phyloP scores from a whole-genome alignment of 2,329 filamentous ascomycete species.

The Ophiostoma populinum region DNA sequence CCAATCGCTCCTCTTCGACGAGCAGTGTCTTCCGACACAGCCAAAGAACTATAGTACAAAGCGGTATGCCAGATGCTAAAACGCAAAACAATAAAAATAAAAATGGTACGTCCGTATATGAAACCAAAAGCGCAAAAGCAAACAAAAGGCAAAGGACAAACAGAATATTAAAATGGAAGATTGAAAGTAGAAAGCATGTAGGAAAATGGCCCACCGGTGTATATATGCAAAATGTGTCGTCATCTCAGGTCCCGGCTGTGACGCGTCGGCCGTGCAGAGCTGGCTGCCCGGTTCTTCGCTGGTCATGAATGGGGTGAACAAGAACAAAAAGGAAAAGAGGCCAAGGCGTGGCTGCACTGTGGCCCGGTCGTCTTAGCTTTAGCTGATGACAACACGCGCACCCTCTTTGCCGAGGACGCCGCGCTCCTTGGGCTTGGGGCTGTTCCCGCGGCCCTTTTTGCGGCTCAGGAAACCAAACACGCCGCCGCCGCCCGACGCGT shows the following conservation, averaged over 20 bases:
- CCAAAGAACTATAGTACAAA: too few species aligned
- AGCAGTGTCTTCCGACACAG: too few species aligned
- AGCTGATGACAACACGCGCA: constrained; percentile 64
- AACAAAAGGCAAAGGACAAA: background rate
- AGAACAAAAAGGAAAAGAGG: background rate
- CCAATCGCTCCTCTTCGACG: background rate
- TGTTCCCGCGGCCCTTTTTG: constrained; percentile 80
- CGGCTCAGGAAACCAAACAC: constrained; percentile 81
- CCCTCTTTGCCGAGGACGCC: constrained; percentile 93
- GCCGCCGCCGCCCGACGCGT: constrained; percentile 41
- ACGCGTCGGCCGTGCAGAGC: too few species aligned
- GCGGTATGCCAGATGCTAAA: too few species aligned
- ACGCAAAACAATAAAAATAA: background rate
- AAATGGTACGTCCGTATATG: too few species aligned
- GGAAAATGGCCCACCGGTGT: constrained; percentile 5
- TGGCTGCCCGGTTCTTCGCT: constrained; percentile 3
- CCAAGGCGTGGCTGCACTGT: background rate
- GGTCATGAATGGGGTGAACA: background rate
- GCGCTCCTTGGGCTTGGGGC: constrained; percentile 84
- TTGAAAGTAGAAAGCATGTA: background rate
- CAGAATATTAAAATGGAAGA: background rate
- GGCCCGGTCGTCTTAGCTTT: too few species aligned
- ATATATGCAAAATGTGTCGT: constrained; percentile 3
- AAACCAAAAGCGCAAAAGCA: background rate
- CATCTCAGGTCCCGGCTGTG: too few species aligned